phyloP scores from a whole-genome alignment of 2,329 filamentous ascomycete genomes.

The Trichoderma lentiforme region DNA sequence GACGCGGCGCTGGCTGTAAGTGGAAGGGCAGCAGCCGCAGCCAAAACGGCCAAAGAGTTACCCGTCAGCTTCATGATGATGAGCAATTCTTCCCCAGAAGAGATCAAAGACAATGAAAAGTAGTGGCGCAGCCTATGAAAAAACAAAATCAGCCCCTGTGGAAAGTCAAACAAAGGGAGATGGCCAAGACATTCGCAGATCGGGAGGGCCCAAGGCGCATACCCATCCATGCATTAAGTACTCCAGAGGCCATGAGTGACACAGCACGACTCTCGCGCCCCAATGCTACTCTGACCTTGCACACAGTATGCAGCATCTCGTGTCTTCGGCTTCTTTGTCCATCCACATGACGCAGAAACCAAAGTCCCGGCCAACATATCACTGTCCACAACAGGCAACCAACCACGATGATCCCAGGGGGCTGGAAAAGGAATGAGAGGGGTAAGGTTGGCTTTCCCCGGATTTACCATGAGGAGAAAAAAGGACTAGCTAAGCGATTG shows the following conservation, averaged over 20 bases:
- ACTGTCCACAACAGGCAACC: conserved; percentile 4
- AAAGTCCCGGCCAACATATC: conserved; percentile 6
- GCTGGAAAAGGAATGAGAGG: not conserved
- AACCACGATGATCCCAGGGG: conserved; percentile 13
- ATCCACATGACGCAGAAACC: conserved; percentile 8
- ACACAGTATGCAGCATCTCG: not conserved
- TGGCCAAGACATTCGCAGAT: not conserved
- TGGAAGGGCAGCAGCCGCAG: conserved; percentile 21
- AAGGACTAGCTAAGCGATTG: not conserved
- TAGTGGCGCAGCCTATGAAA: not conserved
- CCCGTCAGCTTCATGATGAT: conserved; percentile 25
- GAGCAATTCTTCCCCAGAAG: not conserved
- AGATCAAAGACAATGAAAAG: not conserved
- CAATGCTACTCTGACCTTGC: not conserved
- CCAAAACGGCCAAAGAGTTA: conserved; percentile 20
- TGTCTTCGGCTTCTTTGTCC: not conserved
- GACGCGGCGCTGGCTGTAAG: conserved; percentile 17
- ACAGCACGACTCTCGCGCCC: not conserved
- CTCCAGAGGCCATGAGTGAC: not conserved
- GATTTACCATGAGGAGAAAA: not conserved
- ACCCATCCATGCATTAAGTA: not conserved
- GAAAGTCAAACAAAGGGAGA: not conserved
- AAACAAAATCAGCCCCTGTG: not conserved
- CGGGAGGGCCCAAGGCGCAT: not conserved
- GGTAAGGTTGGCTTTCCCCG: not conserved